Evolutionary conservation across 2,329 filamentous ascomycete genomes (phyloP).

Genomic region (Phyllosticta ampelicida): DNA sequence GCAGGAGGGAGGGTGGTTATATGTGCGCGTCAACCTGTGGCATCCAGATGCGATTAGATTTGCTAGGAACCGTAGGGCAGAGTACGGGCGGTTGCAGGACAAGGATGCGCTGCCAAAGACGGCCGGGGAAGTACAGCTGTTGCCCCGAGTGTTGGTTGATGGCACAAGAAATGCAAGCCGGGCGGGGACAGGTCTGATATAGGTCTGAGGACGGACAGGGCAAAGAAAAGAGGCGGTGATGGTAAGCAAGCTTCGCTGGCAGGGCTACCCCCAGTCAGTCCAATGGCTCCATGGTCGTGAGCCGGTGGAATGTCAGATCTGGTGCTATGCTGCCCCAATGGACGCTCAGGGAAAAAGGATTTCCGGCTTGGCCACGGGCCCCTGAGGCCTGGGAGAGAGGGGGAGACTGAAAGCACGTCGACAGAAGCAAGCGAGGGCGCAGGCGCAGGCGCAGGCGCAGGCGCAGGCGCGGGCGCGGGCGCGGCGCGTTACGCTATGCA

Average conservation of each 20-base stretch:
- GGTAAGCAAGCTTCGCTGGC: slow-evolving; percentile 11
- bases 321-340: slow-evolving; percentile 11
- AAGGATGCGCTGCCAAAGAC: slow-evolving; percentile 7
- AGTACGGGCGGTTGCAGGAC: slow-evolving; percentile 8
- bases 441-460: not conserved
- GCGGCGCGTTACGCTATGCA: not conserved
- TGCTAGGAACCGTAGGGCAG: slow-evolving; percentile 11
- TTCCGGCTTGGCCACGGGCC: slow-evolving; percentile 9
- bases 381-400: slow-evolving; percentile 1
- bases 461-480: too few relatives aligned
- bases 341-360: slow-evolving; percentile 8
- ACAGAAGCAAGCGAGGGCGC: not conserved
- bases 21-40: slow-evolving; percentile 10
- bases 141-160: slow-evolving; percentile 8
- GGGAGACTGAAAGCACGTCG: not conserved
- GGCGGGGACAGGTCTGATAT: slow-evolving; percentile 10
- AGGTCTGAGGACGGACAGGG: slow-evolving; percentile 5
- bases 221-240: slow-evolving; percentile 4
- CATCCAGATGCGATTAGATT: slow-evolving; percentile 12
- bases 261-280: slow-evolving; percentile 8
- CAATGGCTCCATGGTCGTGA: slow-evolving; percentile 5
- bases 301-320: slow-evolving; percentile 10
- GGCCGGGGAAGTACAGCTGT: slow-evolving; percentile 8
- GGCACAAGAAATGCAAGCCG: slow-evolving; percentile 7
- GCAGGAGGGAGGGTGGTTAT: slow-evolving; percentile 8